Evolutionary conservation across 805 yeast genomes (phyloP).

Genomic region (Debaryomyces maramus): DNA sequence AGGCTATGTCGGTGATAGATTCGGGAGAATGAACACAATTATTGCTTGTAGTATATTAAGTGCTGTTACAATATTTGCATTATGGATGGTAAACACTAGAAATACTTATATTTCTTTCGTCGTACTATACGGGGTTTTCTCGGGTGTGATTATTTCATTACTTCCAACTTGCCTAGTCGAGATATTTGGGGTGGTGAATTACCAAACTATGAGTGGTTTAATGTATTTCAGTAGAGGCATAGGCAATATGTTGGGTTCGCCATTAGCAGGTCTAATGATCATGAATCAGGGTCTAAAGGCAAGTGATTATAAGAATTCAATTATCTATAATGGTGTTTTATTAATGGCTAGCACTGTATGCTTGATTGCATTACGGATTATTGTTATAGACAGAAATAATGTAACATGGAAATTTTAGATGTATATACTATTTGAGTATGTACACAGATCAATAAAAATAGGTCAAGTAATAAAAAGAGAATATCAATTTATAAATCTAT

Average conservation of each 20-base stretch:
- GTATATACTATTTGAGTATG: too few relatives aligned
- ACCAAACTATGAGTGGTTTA: constrained; percentile 32
- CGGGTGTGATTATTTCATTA: constrained; percentile 32
- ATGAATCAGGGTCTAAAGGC: constrained; percentile 11
- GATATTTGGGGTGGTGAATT: constrained; percentile 30
- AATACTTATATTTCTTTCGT: constrained; percentile 29
- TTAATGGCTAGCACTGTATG: constrained; percentile 17
- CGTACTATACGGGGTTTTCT: constrained; percentile 32
- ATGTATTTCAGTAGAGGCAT: constrained; percentile 35
- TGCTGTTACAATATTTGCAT: constrained; percentile 15
- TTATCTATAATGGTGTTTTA: constrained; percentile 28
- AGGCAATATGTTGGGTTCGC: constrained; percentile 34
- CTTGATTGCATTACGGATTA: constrained; percentile 11
- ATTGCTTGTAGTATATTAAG: constrained; percentile 17
- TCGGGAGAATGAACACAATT: constrained; percentile 20
- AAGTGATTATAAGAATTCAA: constrained; percentile 22
- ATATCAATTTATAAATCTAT: too few relatives aligned
- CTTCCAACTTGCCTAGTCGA: constrained; percentile 34
- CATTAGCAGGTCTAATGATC: constrained; percentile 34
- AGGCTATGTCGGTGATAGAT: constrained; percentile 17
- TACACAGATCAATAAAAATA: too few relatives aligned
- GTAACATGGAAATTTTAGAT: constrained; percentile 12
- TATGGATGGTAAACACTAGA: constrained; percentile 20
- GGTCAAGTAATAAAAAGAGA: too few relatives aligned
- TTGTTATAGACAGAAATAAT: constrained; percentile 7